Percentiles rank a stretch among this genome's conserved stretches.
phyloP scores from a whole-genome alignment of 768 basidiomycete genomes.

The Lentinula sp. region DNA sequence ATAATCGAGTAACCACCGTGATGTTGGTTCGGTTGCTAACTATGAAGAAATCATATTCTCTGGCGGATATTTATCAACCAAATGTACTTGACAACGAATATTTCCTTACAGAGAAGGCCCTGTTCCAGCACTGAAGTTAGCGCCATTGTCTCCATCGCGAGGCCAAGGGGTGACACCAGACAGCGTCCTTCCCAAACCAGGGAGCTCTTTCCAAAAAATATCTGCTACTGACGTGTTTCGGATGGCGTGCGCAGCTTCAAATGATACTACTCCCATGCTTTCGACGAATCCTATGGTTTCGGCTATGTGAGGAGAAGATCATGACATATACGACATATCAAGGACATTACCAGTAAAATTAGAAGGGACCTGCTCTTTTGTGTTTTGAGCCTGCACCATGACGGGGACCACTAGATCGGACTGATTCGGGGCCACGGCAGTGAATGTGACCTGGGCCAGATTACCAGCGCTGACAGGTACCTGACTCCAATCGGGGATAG shows the following conservation, averaged over 20 bases:
- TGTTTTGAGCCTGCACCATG: constrained; percentile 24
- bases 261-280: constrained; percentile 49
- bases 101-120: constrained; percentile 51
- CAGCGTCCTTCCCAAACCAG: constrained; percentile 52
- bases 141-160: constrained; percentile 36
- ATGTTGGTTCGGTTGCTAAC: constrained; percentile 48
- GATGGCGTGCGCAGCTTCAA: constrained; percentile 58
- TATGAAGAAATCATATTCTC: constrained; percentile 61
- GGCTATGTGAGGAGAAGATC: neutral
- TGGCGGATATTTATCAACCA: constrained; percentile 13
- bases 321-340: neutral
- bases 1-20: constrained; percentile 39
- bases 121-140: constrained; percentile 53
- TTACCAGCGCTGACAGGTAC: constrained; percentile 25
- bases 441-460: constrained; percentile 37
- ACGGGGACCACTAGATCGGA: constrained; percentile 24
- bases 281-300: constrained; percentile 49
- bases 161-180: constrained; percentile 60
- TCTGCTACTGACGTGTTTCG: constrained; percentile 41
- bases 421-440: constrained; percentile 35
- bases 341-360: constrained; percentile 39
- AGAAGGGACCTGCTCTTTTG: constrained; percentile 29
- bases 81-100: neutral
- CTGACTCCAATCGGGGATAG: constrained; percentile 51
- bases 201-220: constrained; percentile 53